A percentile compares a stretch with the other conserved stretches of the same genome.
These are phyloP conservation scores for Balakata baccata DNA, from an alignment of 345 rosid genomes.

Conservation along the genomic window DNA sequence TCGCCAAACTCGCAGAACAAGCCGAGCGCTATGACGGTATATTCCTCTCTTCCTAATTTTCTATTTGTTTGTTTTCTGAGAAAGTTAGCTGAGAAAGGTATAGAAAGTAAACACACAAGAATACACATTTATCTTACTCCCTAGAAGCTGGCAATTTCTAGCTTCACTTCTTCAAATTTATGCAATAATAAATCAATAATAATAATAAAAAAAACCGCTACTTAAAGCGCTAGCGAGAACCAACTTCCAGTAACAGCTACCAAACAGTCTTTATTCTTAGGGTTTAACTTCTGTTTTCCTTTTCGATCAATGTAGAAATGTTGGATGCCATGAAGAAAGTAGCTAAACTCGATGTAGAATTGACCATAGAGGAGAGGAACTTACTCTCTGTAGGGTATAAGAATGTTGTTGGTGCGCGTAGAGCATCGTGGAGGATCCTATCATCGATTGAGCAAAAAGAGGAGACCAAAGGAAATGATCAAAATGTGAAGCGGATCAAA, in stretches of 20 bases:
- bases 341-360: conserved; percentile 17
- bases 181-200: background rate
- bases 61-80: conserved; percentile 15
- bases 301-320: conserved; percentile 15
- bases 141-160: background rate
- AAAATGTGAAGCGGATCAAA: conserved; percentile 49
- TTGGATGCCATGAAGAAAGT: conserved; percentile 28
- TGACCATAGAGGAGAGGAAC: conserved; percentile 25
- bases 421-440: conserved; percentile 25
- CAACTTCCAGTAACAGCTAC: background rate
- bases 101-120: background rate
- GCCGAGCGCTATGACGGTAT: conserved; percentile 58
- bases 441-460: conserved; percentile 23
- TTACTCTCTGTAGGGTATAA: conserved; percentile 25
- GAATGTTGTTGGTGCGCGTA: conserved; percentile 17
- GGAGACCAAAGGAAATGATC: conserved; percentile 47
- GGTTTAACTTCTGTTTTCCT: background rate
- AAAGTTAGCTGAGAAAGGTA: conserved; percentile 4
- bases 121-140: background rate
- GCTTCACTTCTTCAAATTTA: background rate
- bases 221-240: background rate
- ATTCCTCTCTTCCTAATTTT: background rate
- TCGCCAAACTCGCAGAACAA: conserved; percentile 59
- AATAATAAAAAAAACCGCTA: background rate
- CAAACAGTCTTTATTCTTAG: background rate